These are phyloP conservation scores for Calonectria multiphialidica DNA, from an alignment of 2,329 filamentous ascomycete species.

Conservation along the genomic window DNA sequence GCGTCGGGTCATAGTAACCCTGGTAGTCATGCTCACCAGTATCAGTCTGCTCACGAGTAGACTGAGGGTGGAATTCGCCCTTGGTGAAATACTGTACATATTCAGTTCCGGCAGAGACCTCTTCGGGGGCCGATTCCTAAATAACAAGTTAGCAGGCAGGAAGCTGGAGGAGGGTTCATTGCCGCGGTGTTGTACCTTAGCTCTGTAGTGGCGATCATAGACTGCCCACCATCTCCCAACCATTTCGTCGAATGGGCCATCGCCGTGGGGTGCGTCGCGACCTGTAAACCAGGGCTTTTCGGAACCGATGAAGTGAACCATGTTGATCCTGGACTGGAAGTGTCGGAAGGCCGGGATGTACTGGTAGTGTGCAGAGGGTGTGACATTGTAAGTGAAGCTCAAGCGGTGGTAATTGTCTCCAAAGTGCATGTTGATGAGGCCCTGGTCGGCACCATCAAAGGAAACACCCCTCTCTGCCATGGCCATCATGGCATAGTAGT, in stretches of 20 bases:
- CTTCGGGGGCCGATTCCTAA: slow-evolving; percentile 34
- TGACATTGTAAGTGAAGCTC: slow-evolving; percentile 97
- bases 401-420: slow-evolving; percentile 85
- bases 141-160: slow-evolving; percentile 18
- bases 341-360: slow-evolving; percentile 95
- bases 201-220: slow-evolving; percentile 86
- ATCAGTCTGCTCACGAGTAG: slow-evolving; percentile 33
- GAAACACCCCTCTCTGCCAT: slow-evolving; percentile 90
- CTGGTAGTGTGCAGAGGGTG: slow-evolving; percentile 95
- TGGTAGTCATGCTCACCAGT: slow-evolving; percentile 40
- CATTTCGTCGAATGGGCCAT: slow-evolving; percentile 83
- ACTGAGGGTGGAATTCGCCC: slow-evolving; percentile 59
- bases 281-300: slow-evolving; percentile 89
- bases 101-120: slow-evolving; percentile 41
- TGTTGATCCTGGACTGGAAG: slow-evolving; percentile 88
- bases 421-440: slow-evolving; percentile 95
- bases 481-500: slow-evolving; percentile 86
- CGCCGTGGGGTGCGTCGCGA: slow-evolving; percentile 64
- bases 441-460: slow-evolving; percentile 97
- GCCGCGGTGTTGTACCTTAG: slow-evolving; percentile 52
- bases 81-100: slow-evolving; percentile 67
- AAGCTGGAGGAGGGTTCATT: not conserved
- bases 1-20: slow-evolving; percentile 38
- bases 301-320: slow-evolving; percentile 94
- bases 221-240: slow-evolving; percentile 93